These are phyloP conservation scores for Taiwanofungus camphoratus DNA, from an alignment of 1,284 basidiomycete genomes.

Conservation along the genomic window DNA sequence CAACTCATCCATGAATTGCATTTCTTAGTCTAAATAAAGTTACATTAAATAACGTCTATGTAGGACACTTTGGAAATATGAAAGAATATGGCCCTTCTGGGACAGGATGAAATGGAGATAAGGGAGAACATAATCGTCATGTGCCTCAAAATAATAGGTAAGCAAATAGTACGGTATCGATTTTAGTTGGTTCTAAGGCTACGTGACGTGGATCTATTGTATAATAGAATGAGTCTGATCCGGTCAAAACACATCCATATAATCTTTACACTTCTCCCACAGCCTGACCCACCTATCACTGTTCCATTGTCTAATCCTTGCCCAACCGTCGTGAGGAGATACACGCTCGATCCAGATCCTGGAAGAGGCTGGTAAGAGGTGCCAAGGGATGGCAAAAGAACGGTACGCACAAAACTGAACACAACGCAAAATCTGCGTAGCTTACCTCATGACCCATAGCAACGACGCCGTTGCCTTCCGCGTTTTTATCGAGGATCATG, in stretches of 20 bases:
- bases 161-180: neutral
- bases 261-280: constrained; percentile 51
- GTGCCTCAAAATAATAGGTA: no score
- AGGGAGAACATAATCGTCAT: no score
- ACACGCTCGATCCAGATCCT: constrained; percentile 63
- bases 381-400: neutral
- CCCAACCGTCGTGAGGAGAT: constrained; percentile 63
- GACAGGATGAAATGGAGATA: no score
- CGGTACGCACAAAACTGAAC: constrained; percentile 42
- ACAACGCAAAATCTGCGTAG: constrained; percentile 68
- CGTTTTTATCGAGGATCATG: constrained; percentile 59
- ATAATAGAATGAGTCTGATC: neutral
- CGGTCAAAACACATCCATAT: constrained; percentile 50
- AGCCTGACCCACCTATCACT: constrained; percentile 55
- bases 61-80: no score
- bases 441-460: constrained; percentile 58
- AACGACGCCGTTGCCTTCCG: constrained; percentile 53
- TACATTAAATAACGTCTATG: no score
- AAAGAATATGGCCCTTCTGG: no score
- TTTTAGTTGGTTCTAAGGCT: neutral
- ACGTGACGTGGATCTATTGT: no score
- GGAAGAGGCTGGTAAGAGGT: neutral
- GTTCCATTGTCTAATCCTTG: constrained; percentile 55
- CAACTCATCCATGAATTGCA: no score
- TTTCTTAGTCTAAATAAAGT: no score